Base-by-base conservation (phyloP, 768 basidiomycete genomes). In the Suillus paluster region DNA sequence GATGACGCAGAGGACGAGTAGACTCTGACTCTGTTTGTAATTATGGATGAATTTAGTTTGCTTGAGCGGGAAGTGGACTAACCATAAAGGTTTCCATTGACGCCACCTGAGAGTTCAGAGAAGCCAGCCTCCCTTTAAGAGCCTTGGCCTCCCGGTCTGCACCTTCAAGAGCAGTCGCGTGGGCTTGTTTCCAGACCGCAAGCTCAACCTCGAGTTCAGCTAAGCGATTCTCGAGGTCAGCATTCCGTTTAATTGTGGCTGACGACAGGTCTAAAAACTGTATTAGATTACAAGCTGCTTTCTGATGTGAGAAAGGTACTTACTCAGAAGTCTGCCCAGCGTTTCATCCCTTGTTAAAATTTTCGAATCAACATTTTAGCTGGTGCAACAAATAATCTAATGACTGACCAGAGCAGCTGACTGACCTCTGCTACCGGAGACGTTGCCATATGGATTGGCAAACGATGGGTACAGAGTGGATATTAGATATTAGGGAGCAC, bases 1-100 rank as follows among this genome's bases (percentile, higher is more conserved):
- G 68, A 93, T 81, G 65, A 89, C 83, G 69, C 90, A 90, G 66
- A 91, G 81, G 62, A 92, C 86, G 67, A 92, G 82, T 46, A 89
- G 84, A 65, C 83, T 81, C 74, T 86, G 85, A 66, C 80, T 84
- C 86, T 90, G 73, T 57, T 21, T 53, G 46, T 45, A 36, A 63
- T 4, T 33, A 45, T 65, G 60, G 52, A 59, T 46, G 5, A 38
- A 46, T 11, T 21, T 6, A 17, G 42, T 39, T 10, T 19, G 27
- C 8, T 36, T 1, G 17, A 39, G 45, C 10, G 23, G 36, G 33
- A 39, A 55, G 41, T 56, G 55, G 21, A 62, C 71, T 38, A 15
- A 78, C 78, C 75, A 77, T 80, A 70, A 86, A 81, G 60, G 79
- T 79, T 70, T 86, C 85, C 73, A 86, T 73, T 59, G 79, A 81